phyloP scores from a whole-genome alignment of 108 stramenopile genomes.

The Nitzschia sp. region DNA sequence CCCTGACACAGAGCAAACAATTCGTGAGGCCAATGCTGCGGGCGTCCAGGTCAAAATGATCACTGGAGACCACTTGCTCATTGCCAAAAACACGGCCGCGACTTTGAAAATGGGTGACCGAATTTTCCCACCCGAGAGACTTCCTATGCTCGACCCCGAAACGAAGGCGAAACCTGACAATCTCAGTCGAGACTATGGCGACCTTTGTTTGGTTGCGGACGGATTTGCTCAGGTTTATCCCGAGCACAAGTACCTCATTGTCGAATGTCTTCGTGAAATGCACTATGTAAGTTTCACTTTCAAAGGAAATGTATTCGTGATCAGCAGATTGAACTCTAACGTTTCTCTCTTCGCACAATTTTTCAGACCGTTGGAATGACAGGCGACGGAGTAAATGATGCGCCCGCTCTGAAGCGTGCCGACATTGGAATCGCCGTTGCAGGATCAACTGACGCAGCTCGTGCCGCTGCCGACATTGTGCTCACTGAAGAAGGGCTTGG shows the following conservation, averaged over 20 bases:
- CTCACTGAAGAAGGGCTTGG: slow-evolving; percentile 80
- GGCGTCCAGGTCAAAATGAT: slow-evolving; percentile 88
- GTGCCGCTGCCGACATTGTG: slow-evolving; percentile 87
- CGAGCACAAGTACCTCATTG: slow-evolving; percentile 84
- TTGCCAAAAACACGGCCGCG: slow-evolving; percentile 74
- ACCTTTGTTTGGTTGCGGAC: slow-evolving; percentile 60
- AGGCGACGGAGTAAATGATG: slow-evolving; percentile 97
- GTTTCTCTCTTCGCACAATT: too few relatives aligned
- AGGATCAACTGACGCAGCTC: slow-evolving; percentile 90
- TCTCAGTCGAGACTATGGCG: slow-evolving; percentile 41
- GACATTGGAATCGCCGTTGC: slow-evolving; percentile 85
- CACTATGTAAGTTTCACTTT: slow-evolving; percentile 33
- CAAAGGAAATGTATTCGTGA: background rate
- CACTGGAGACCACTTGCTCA: slow-evolving; percentile 83
- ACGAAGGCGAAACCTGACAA: slow-evolving; percentile 50
- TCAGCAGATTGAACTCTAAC: background rate
- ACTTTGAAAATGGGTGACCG: slow-evolving; percentile 60
- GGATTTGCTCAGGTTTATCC: slow-evolving; percentile 85
- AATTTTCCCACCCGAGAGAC: slow-evolving; percentile 46
- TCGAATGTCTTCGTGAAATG: slow-evolving; percentile 55
- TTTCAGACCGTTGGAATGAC: slow-evolving; percentile 53
- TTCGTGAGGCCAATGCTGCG: slow-evolving; percentile 44
- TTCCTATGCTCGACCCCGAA: slow-evolving; percentile 49
- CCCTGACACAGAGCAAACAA: slow-evolving; percentile 74
- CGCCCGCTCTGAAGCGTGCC: slow-evolving; percentile 81